phyloP scores from a whole-genome alignment of 345 rosid species.

The Anastatica hierochuntica region DNA sequence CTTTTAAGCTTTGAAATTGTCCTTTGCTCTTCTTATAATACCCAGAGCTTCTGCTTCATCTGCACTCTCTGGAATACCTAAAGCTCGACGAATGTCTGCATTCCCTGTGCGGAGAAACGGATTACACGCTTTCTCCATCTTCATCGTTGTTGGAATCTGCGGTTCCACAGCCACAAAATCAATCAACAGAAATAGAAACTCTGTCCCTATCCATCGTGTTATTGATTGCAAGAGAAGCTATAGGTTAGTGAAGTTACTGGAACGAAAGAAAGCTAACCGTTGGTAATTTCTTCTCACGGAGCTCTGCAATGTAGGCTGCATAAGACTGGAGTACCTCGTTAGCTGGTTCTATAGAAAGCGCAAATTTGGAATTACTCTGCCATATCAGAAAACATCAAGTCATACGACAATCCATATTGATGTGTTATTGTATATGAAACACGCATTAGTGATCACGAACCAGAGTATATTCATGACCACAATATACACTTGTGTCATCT shows the following conservation, averaged over 20 bases:
- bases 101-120: slow-evolving; percentile 77
- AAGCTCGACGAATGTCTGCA: slow-evolving; percentile 43
- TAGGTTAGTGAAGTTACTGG: background rate
- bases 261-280: slow-evolving; percentile 35
- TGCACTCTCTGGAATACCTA: slow-evolving; percentile 48
- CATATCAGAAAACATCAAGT: no score
- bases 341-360: slow-evolving; percentile 76
- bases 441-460: slow-evolving; percentile 17
- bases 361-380: slow-evolving; percentile 93
- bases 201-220: no score
- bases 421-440: background rate
- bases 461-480: slow-evolving; percentile 94
- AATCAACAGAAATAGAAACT: no score
- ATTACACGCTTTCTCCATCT: slow-evolving; percentile 74
- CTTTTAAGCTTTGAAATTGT: slow-evolving; percentile 44
- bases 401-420: background rate
- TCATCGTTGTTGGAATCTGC: slow-evolving; percentile 74
- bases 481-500: slow-evolving; percentile 48
- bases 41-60: slow-evolving; percentile 63
- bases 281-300: slow-evolving; percentile 63
- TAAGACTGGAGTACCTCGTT: slow-evolving; percentile 73
- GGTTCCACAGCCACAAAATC: background rate
- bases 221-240: no score
- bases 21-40: slow-evolving; percentile 57
- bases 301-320: slow-evolving; percentile 61